Conservation (phyloP, 2,329 filamentous ascomycete species). For the Curvularia hawaiiensis region DNA sequence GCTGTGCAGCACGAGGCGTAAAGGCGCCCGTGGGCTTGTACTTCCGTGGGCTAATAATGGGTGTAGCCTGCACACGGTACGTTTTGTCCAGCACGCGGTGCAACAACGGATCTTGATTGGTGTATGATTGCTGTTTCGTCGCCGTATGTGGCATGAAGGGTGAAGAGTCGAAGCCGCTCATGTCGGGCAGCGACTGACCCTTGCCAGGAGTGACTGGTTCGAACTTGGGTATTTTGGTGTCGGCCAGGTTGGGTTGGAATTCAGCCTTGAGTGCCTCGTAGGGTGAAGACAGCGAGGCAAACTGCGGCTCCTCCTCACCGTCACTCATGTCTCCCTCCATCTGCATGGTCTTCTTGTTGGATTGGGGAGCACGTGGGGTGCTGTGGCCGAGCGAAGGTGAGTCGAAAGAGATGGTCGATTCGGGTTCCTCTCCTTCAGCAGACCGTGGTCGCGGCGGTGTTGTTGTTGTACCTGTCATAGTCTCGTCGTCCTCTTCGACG, state of each 20-base stretch:
- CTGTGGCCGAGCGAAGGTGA: conserved; percentile 62
- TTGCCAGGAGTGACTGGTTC: conserved; percentile 47
- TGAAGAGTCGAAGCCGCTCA: conserved; percentile 55
- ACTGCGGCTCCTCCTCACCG: conserved; percentile 46
- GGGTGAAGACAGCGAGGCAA: conserved; percentile 73
- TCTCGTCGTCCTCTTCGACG: conserved; percentile 40
- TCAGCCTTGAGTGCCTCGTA: conserved; percentile 76
- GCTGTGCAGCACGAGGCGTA: conserved; percentile 45
- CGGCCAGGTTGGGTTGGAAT: conserved; percentile 68
- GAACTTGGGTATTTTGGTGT: conserved; percentile 33
- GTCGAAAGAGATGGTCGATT: conserved; percentile 71
- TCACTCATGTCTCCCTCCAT: conserved; percentile 18
- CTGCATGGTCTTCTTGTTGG: conserved; percentile 22
- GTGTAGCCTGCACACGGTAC: conserved; percentile 91
- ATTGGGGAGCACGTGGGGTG: conserved; percentile 59
- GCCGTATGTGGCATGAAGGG: conserved; percentile 55
- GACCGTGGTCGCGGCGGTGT: conserved; percentile 45
- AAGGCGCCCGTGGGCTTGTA: conserved; percentile 49
- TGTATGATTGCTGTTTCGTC: conserved; percentile 30
- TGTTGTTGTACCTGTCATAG: conserved; percentile 50
- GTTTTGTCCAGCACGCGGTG: conserved; percentile 95
- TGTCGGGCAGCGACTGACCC: conserved; percentile 46
- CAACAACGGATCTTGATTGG: conserved; percentile 74
- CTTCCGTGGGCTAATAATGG: conserved; percentile 68
- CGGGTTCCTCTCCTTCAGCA: conserved; percentile 45